These are phyloP conservation scores for Taphrina deformans DNA, from an alignment of 1,139 yeast species.

Conservation along the genomic window DNA sequence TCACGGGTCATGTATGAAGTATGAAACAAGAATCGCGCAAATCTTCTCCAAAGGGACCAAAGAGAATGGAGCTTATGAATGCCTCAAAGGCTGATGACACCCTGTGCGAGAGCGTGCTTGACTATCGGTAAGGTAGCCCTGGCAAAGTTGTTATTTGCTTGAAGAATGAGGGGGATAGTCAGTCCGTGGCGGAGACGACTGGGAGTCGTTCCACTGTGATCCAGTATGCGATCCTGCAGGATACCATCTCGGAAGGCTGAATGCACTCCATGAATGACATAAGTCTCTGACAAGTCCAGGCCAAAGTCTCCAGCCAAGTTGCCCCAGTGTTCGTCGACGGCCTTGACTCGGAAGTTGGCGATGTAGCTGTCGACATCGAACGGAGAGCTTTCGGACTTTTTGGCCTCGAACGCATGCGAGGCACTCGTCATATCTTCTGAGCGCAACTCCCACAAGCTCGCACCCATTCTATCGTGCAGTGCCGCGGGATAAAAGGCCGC, in stretches of 20 bases:
- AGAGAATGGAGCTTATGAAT: background rate
- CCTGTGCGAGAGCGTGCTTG: background rate
- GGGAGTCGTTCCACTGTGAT: background rate
- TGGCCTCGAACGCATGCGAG: background rate
- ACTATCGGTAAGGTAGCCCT: background rate
- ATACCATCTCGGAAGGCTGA: background rate
- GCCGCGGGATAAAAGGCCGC: background rate
- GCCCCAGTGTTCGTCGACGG: background rate
- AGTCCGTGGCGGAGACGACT: background rate
- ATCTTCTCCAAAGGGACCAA: no score
- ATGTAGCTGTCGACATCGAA: background rate
- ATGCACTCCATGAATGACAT: background rate
- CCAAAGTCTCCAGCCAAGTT: background rate
- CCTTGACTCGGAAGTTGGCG: background rate
- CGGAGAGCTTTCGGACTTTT: background rate
- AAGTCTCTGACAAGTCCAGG: background rate
- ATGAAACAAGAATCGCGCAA: no score
- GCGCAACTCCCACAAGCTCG: background rate
- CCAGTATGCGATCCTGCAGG: background rate
- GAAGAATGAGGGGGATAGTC: background rate
- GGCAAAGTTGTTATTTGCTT: background rate
- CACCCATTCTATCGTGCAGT: background rate
- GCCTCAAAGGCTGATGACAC: background rate
- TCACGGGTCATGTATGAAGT: no score
- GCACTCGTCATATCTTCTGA: background rate